Conservation (phyloP, 1,284 basidiomycete species). For the Thecaphora frezii region DNA sequence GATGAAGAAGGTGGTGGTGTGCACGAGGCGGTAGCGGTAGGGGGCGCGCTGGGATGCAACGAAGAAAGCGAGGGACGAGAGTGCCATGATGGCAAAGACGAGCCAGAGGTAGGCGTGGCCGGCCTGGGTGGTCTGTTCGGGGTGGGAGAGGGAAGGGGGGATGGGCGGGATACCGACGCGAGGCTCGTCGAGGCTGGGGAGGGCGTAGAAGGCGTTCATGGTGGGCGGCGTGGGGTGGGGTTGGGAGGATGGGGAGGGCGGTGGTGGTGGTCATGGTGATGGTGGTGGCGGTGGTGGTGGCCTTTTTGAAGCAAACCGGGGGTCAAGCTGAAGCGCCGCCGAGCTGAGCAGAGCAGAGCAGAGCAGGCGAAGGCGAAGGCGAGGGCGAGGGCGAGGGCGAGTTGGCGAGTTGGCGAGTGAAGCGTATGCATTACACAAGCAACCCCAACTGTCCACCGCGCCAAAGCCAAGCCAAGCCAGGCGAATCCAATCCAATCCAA, state of each 20-base stretch:
- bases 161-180: constrained; percentile 40
- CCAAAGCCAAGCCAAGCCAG: too few relatives aligned
- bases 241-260: neutral
- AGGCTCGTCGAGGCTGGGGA: constrained; percentile 30
- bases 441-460: too few relatives aligned
- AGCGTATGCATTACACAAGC: too few relatives aligned
- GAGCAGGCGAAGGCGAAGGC: too few relatives aligned
- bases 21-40: constrained; percentile 48
- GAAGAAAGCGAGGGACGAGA: constrained; percentile 38
- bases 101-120: constrained; percentile 46
- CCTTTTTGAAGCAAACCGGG: too few relatives aligned
- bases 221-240: neutral
- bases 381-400: too few relatives aligned
- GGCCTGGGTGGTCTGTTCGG: constrained; percentile 30
- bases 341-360: too few relatives aligned
- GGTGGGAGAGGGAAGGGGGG: constrained; percentile 38
- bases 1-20: constrained; percentile 46
- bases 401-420: too few relatives aligned
- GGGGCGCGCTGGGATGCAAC: constrained; percentile 41
- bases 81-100: constrained; percentile 44
- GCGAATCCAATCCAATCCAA: too few relatives aligned
- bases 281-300: too few relatives aligned
- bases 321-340: too few relatives aligned
- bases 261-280: neutral
- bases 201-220: constrained; percentile 44